phyloP scores from a whole-genome alignment of 345 rosid species.

The Mercurialis annua region DNA sequence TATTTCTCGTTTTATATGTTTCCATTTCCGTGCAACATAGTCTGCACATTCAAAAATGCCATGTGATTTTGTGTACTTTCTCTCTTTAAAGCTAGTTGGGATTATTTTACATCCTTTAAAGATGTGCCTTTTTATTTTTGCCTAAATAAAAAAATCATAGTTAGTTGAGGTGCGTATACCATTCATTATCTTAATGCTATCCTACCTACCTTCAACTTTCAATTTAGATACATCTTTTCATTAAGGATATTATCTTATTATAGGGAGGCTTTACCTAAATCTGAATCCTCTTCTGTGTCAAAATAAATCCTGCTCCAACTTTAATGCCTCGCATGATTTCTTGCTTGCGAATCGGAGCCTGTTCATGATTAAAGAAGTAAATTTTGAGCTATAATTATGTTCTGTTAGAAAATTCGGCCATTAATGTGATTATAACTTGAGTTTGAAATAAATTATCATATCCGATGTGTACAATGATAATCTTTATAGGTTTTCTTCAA shows the following conservation, averaged over 20 bases:
- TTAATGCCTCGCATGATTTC: slow-evolving; percentile 5
- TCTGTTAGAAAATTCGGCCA: slow-evolving; percentile 10
- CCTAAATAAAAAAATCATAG: background rate
- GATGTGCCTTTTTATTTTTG: slow-evolving; percentile 2
- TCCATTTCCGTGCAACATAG: no score
- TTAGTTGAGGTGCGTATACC: slow-evolving; percentile 12
- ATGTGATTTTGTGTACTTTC: slow-evolving; percentile 12
- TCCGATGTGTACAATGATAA: slow-evolving; percentile 15
- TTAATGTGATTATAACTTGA: background rate
- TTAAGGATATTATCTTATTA: slow-evolving; percentile 29
- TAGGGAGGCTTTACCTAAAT: slow-evolving; percentile 44
- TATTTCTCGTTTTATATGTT: no score
- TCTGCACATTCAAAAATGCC: slow-evolving; percentile 13
- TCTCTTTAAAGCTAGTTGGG: background rate
- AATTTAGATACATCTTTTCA: slow-evolving; percentile 23
- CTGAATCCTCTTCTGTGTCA: slow-evolving; percentile 13
- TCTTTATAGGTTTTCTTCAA: slow-evolving; percentile 55
- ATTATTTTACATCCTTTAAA: background rate
- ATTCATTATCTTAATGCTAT: slow-evolving; percentile 11
- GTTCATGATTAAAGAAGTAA: background rate
- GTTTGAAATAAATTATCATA: no score
- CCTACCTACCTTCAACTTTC: slow-evolving; percentile 25
- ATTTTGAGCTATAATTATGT: slow-evolving; percentile 14
- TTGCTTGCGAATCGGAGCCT: background rate
- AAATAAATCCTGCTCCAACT: slow-evolving; percentile 2